Evolutionary conservation across 2,329 filamentous ascomycete genomes (phyloP).

Genomic region (Coniochaeta prunicola): DNA sequence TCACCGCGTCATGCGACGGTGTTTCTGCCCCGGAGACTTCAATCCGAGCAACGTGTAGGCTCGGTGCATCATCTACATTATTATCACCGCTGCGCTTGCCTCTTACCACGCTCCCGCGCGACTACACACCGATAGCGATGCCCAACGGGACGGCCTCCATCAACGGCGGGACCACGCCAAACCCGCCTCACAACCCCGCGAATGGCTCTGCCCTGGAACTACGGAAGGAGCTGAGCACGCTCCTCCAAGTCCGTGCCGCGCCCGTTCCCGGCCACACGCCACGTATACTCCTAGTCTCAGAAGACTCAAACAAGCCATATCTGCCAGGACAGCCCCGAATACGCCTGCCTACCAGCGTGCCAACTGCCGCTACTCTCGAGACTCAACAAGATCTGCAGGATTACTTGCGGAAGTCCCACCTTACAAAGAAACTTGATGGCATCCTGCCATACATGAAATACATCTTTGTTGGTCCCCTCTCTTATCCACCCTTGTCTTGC

Average conservation of each 20-base stretch:
- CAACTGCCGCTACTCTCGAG: neutral
- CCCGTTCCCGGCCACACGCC: neutral
- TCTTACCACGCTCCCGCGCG: too few relatives aligned
- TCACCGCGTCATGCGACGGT: too few relatives aligned
- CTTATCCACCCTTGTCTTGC: neutral
- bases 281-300: neutral
- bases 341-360: conserved; percentile 5
- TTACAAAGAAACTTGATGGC: conserved; percentile 12
- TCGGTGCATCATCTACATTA: too few relatives aligned
- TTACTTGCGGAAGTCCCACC: conserved; percentile 13
- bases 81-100: neutral
- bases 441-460: conserved; percentile 18
- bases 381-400: conserved; percentile 6
- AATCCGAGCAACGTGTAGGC: too few relatives aligned
- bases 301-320: conserved; percentile 3
- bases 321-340: conserved; percentile 19
- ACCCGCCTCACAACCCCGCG: neutral
- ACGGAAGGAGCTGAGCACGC: neutral
- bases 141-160: neutral
- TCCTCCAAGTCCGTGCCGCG: neutral
- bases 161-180: neutral
- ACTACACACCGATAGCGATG: neutral
- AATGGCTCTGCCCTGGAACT: neutral
- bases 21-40: too few relatives aligned
- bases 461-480: conserved; percentile 13